Conservation (phyloP, 495 filamentous ascomycete species). For the Tetracladium setigerum region DNA sequence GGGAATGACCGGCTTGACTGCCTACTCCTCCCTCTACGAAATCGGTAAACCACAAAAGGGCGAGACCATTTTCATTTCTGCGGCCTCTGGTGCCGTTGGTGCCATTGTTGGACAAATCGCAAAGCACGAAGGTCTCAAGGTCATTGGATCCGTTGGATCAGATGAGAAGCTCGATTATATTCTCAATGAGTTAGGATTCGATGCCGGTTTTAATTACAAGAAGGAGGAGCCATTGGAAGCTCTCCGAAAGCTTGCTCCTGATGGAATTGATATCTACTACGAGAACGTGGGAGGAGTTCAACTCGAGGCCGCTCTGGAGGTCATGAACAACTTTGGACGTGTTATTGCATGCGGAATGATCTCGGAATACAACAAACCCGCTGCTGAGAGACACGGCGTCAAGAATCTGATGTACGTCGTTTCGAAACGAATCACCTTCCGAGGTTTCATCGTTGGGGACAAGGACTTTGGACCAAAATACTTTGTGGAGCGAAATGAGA, state of each 20-base stretch:
- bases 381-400: slow-evolving; percentile 55
- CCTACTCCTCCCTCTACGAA: slow-evolving; percentile 71
- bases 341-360: slow-evolving; percentile 52
- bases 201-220: slow-evolving; percentile 66
- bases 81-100: slow-evolving; percentile 78
- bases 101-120: slow-evolving; percentile 79
- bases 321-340: slow-evolving; percentile 63
- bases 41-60: slow-evolving; percentile 83
- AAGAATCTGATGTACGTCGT: slow-evolving; percentile 52
- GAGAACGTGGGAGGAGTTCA: slow-evolving; percentile 93
- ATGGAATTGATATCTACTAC: slow-evolving; percentile 91
- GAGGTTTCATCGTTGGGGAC: slow-evolving; percentile 70
- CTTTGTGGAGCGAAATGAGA: slow-evolving; percentile 68
- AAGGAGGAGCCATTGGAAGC: slow-evolving; percentile 60
- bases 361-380: slow-evolving; percentile 66
- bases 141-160: slow-evolving; percentile 61
- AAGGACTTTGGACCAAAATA: slow-evolving; percentile 63
- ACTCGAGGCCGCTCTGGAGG: slow-evolving; percentile 65
- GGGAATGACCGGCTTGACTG: slow-evolving; percentile 85
- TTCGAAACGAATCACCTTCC: slow-evolving; percentile 40
- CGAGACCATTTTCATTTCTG: slow-evolving; percentile 80
- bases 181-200: slow-evolving; percentile 56
- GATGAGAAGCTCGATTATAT: slow-evolving; percentile 66
- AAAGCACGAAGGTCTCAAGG: slow-evolving; percentile 78
- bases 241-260: slow-evolving; percentile 62